These are phyloP conservation scores for Aspergillus hortae DNA, from an alignment of 2,329 filamentous ascomycete species.

Conservation along the genomic window DNA sequence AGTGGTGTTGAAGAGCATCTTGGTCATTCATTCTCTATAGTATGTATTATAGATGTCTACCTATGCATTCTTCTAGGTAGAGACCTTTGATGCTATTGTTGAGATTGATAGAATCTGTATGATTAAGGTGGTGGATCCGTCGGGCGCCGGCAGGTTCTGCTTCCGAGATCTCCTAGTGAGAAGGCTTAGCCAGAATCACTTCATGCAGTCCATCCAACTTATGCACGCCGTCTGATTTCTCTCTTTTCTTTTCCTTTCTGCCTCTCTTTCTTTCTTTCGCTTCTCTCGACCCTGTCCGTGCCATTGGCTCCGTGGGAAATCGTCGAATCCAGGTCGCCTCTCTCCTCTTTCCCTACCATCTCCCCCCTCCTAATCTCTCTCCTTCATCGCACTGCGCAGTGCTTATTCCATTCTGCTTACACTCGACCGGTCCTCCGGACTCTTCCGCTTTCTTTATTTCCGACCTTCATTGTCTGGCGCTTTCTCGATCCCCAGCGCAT, in stretches of 20 bases:
- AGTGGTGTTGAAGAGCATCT: too few species aligned
- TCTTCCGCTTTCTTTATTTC: conserved; percentile 11
- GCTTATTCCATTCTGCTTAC: not conserved
- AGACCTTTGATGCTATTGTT: too few species aligned
- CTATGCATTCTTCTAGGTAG: too few species aligned
- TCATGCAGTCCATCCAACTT: too few species aligned
- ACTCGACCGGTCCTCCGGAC: conserved; percentile 3
- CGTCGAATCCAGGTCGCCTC: not conserved
- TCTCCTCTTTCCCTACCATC: not conserved
- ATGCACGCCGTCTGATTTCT: too few species aligned
- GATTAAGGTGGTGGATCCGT: not conserved
- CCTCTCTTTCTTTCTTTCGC: too few species aligned
- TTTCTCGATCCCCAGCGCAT: conserved; percentile 9
- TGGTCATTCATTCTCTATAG: too few species aligned
- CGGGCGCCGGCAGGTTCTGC: not conserved
- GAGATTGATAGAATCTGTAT: too few species aligned
- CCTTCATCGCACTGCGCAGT: not conserved
- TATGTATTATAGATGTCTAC: too few species aligned
- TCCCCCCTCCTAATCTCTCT: conserved; percentile 3
- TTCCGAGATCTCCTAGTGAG: not conserved
- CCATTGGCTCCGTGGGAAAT: not conserved
- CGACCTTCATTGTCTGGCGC: conserved; percentile 2
- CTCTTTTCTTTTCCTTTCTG: too few species aligned
- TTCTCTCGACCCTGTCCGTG: not conserved
- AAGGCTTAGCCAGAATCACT: not conserved